Conservation (phyloP, 306 rosid genomes). For the Acacia crassicarpa region DNA sequence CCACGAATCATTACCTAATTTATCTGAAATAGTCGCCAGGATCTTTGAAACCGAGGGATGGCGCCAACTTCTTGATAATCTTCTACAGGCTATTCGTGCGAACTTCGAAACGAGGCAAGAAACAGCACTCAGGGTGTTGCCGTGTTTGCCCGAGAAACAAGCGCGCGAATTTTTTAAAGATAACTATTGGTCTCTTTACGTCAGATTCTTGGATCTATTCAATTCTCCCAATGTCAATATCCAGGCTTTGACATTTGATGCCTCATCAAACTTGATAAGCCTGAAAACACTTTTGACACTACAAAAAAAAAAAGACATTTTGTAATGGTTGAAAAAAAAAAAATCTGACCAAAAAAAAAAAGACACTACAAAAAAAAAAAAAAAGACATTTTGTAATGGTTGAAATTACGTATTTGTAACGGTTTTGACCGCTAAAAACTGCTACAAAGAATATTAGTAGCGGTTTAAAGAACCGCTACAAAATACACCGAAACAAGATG, state of each 20-base stretch:
- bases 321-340: no score
- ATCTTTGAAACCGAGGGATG: background rate
- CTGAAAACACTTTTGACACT: background rate
- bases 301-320: no score
- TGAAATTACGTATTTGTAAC: no score
- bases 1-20: background rate
- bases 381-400: no score
- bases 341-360: no score
- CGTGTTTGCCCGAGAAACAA: background rate
- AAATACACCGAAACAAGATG: no score
- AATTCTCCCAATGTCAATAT: background rate
- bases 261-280: background rate
- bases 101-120: background rate
- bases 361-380: no score
- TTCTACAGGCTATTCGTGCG: background rate
- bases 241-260: slow-evolving; percentile 1
- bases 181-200: background rate
- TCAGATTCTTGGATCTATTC: background rate
- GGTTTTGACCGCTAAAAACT: no score
- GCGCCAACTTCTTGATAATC: slow-evolving; percentile 14
- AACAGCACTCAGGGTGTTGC: slow-evolving; percentile 21
- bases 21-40: background rate
- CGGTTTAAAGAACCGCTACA: no score
- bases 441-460: no score
- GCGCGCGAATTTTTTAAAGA: background rate